Percentiles rank a stretch among this genome's conserved stretches.
Evolutionary conservation across 2,329 filamentous ascomycete species (phyloP).

Genomic region (Colletotrichum sp.): DNA sequence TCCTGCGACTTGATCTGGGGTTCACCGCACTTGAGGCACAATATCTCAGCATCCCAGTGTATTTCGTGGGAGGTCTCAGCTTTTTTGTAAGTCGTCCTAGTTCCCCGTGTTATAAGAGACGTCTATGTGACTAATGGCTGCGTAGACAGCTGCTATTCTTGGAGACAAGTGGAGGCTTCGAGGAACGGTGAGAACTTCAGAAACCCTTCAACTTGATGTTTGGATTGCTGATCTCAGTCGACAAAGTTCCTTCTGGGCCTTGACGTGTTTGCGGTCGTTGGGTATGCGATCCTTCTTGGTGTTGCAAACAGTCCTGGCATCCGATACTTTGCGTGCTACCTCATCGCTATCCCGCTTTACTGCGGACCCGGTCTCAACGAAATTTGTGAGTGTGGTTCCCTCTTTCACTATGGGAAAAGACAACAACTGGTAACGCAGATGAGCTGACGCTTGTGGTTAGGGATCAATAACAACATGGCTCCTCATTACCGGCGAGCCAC

Average conservation of each 20-base stretch:
- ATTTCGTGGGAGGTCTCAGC: slow-evolving; percentile 49
- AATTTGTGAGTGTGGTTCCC: slow-evolving; percentile 32
- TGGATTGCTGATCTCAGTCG: neutral
- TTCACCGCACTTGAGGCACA: slow-evolving; percentile 54
- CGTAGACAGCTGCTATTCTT: neutral
- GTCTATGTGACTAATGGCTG: neutral
- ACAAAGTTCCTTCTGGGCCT: slow-evolving; percentile 26
- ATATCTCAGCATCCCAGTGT: slow-evolving; percentile 60
- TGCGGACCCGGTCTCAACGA: slow-evolving; percentile 56
- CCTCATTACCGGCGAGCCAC: slow-evolving; percentile 49
- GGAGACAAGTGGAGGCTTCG: neutral
- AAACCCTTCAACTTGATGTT: neutral
- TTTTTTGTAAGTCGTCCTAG: slow-evolving; percentile 38
- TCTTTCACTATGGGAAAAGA: neutral
- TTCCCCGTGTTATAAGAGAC: neutral
- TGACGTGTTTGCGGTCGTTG: slow-evolving; percentile 52
- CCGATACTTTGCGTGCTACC: slow-evolving; percentile 56
- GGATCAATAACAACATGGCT: slow-evolving; percentile 50
- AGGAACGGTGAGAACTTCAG: neutral
- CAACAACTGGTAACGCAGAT: neutral
- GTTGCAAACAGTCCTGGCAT: slow-evolving; percentile 40
- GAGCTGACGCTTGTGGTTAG: neutral
- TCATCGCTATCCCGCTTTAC: slow-evolving; percentile 51
- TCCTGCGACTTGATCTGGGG: slow-evolving; percentile 52
- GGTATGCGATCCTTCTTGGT: slow-evolving; percentile 52